A percentile compares a stretch with the other conserved stretches of the same genome.
Evolutionary conservation across 371 early-diverging fungal species (phyloP).

Genomic region (Blakeslea trispora): DNA sequence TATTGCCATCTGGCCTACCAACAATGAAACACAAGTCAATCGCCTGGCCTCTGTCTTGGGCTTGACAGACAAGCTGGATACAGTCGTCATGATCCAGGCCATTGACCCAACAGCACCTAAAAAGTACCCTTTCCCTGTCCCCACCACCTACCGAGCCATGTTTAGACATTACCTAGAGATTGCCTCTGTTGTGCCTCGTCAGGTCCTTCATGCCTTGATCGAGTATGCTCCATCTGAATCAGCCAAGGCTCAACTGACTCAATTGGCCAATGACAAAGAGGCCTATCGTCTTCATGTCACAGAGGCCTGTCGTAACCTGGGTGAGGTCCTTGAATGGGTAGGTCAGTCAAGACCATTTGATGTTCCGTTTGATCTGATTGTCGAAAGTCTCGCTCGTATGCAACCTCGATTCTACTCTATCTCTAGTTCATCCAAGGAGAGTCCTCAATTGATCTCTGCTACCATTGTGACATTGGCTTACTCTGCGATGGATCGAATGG

Average conservation of each 20-base stretch:
- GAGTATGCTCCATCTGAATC: conserved; percentile 65
- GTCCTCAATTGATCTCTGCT: conserved; percentile 72
- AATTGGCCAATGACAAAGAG: conserved; percentile 73
- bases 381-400: conserved; percentile 82
- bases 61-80: conserved; percentile 66
- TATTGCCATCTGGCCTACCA: conserved; percentile 89
- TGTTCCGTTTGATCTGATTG: conserved; percentile 74
- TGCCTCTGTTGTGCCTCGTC: conserved; percentile 66
- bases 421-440: conserved; percentile 80
- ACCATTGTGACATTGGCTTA: conserved; percentile 92
- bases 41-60: conserved; percentile 68
- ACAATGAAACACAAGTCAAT: conserved; percentile 76
- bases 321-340: conserved; percentile 59
- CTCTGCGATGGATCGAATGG: conserved; percentile 58
- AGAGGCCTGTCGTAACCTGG: conserved; percentile 68
- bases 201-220: conserved; percentile 56
- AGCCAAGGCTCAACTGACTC: conserved; percentile 53
- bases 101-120: conserved; percentile 72
- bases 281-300: conserved; percentile 64
- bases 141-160: conserved; percentile 83
- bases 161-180: conserved; percentile 93
- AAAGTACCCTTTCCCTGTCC: conserved; percentile 83
- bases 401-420: conserved; percentile 95
- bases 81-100: conserved; percentile 61
- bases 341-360: conserved; percentile 37